Base-by-base conservation (phyloP, 768 basidiomycete species). In the Holtermanniella nyarrowii region DNA sequence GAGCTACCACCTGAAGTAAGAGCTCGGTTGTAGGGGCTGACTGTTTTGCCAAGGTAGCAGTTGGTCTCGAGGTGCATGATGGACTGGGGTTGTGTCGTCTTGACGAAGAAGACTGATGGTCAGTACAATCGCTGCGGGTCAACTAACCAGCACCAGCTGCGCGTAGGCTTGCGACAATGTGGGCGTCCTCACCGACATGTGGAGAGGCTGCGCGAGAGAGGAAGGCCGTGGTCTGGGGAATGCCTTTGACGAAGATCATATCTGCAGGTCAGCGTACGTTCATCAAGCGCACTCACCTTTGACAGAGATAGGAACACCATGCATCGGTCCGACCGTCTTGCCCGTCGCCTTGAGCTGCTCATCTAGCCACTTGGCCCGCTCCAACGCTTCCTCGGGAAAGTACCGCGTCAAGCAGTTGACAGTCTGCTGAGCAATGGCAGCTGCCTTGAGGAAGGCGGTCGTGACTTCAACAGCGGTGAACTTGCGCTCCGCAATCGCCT, bases 401-500 rank as follows among this genome's bases (percentile, higher is more conserved):
- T 42, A 22, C 16, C 50, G 48, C 11, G 63, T 64, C 20, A 63
- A 31, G 46, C 63, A 63, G 49, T 68, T 70, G 24, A 59, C 61
- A 16, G 58, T 43, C 43, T 68, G 60, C 46, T 71, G 69, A 2
- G 66, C 66, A 26, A 72, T 59, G 23, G 69, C 62, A 24, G 74
- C 73, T 41, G 62, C 72, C 47, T 73, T 73, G 55, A 66, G 65
- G 66, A 70, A 74, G 14, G 74, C 74, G 22, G 61, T 60, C 40
- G 64, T 50, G 39, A 74, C 72, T 41, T 74, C 71, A 4, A 77
- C 75, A 1, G 76, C 72, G 0, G 74, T 70, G 24, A 72, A 63
- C 14, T 68, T 39, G 10, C 70, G 66, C 3, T 48, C 53, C 5
- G 66, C 65, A 41, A 76, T 69, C 5, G 56, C 53, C 41, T 58